A percentile compares a stretch with the other conserved stretches of the same genome.
These are phyloP conservation scores for Boletellus sp. DNA, from an alignment of 768 basidiomycete species.

Conservation along the genomic window DNA sequence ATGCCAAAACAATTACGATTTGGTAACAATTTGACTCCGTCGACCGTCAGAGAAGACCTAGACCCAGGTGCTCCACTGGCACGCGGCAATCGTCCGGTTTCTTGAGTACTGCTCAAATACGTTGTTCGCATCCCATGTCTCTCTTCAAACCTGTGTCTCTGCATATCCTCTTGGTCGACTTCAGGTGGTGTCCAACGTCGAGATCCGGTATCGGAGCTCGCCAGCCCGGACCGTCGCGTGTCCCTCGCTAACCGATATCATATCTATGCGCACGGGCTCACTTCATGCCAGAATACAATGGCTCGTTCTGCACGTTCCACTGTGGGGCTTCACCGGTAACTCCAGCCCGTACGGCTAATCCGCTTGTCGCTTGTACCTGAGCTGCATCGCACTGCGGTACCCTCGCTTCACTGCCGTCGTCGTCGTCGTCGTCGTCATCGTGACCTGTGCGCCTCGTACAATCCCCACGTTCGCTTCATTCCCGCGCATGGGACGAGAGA, in stretches of 20 bases:
- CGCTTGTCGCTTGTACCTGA: slow-evolving; percentile 20
- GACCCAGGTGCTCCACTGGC: slow-evolving; percentile 25
- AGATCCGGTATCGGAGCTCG: slow-evolving; percentile 26
- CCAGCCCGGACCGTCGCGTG: slow-evolving; percentile 17
- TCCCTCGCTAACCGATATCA: slow-evolving; percentile 9
- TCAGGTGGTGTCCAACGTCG: background rate
- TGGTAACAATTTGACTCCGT: slow-evolving; percentile 21
- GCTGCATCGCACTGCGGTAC: slow-evolving; percentile 15
- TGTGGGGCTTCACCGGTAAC: slow-evolving; percentile 1
- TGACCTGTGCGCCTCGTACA: slow-evolving; percentile 11
- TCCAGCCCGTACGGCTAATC: slow-evolving; percentile 1
- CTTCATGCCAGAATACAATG: background rate
- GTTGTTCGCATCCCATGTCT: background rate
- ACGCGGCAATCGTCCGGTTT: slow-evolving; percentile 25
- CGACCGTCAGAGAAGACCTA: slow-evolving; percentile 21
- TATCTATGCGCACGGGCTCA: slow-evolving; percentile 27
- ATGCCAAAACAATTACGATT: slow-evolving; percentile 11
- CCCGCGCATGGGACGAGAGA: slow-evolving; percentile 21
- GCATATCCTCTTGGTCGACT: background rate
- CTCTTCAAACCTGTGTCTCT: slow-evolving; percentile 19
- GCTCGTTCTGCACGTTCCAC: slow-evolving; percentile 3
- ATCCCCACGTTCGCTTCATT: slow-evolving; percentile 26
- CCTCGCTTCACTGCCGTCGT: slow-evolving; percentile 6
- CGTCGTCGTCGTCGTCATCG: slow-evolving; percentile 23
- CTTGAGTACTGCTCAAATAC: background rate